A percentile compares a stretch with the other conserved stretches of the same genome.
phyloP scores from a whole-genome alignment of 2,329 filamentous ascomycete species.

The Cytospora piceae region DNA sequence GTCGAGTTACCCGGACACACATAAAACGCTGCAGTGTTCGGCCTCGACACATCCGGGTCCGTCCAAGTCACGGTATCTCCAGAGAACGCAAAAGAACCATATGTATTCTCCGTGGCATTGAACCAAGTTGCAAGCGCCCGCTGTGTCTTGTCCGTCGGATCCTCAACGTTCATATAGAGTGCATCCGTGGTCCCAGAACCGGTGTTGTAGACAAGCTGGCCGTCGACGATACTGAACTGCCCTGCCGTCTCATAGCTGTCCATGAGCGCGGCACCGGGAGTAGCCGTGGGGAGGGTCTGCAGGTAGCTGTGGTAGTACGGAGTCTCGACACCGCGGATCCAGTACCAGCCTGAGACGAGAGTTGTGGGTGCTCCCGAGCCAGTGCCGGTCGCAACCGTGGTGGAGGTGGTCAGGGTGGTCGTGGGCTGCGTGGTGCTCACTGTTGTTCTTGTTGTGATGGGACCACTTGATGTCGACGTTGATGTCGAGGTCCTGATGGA shows the following conservation, averaged over 20 bases:
- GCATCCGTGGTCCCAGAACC: conserved; percentile 36
- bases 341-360: conserved; percentile 52
- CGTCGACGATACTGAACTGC: conserved; percentile 56
- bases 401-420: conserved; percentile 23
- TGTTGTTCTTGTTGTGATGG: conserved; percentile 2
- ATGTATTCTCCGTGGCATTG: conserved; percentile 50
- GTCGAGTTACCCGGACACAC: conserved; percentile 44
- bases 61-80: conserved; percentile 59
- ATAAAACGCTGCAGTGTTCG: conserved; percentile 58
- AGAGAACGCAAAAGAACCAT: conserved; percentile 56
- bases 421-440: conserved; percentile 16
- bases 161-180: conserved; percentile 50
- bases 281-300: conserved; percentile 44
- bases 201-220: conserved; percentile 54
- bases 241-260: conserved; percentile 53
- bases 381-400: conserved; percentile 17
- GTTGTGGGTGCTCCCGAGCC: conserved; percentile 37
- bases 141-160: conserved; percentile 46
- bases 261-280: conserved; percentile 50
- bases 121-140: conserved; percentile 54
- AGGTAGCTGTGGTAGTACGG: conserved; percentile 59
- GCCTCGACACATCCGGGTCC: conserved; percentile 47
- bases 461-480: neutral
- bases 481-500: neutral
- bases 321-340: conserved; percentile 57